phyloP scores from a whole-genome alignment of 2,329 filamentous ascomycete genomes.

The Aspergillus ruber region DNA sequence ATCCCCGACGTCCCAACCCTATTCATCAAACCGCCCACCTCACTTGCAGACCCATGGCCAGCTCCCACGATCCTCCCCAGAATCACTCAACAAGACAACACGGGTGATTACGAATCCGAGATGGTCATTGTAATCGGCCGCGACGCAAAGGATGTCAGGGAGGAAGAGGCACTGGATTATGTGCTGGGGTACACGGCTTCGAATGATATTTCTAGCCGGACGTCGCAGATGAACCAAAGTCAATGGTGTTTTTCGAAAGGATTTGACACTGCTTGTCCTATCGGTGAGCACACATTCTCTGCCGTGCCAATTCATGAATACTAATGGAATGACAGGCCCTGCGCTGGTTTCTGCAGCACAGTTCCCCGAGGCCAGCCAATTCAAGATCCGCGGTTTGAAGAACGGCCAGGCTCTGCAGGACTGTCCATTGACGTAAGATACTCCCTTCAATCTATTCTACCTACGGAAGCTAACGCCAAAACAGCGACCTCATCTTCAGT shows the following conservation, averaged over 20 bases:
- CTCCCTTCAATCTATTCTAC: neutral
- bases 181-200: slow-evolving; percentile 58
- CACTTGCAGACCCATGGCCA: slow-evolving; percentile 50
- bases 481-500: slow-evolving; percentile 50
- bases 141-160: slow-evolving; percentile 49
- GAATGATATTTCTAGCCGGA: slow-evolving; percentile 59
- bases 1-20: slow-evolving; percentile 52
- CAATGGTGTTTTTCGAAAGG: slow-evolving; percentile 57
- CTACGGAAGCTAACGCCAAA: slow-evolving; percentile 5
- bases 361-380: slow-evolving; percentile 26
- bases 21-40: slow-evolving; percentile 53
- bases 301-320: neutral
- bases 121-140: slow-evolving; percentile 52
- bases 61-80: slow-evolving; percentile 49
- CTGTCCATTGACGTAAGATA: slow-evolving; percentile 36
- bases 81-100: slow-evolving; percentile 47
- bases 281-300: slow-evolving; percentile 28
- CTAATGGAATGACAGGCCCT: slow-evolving; percentile 32
- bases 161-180: slow-evolving; percentile 52
- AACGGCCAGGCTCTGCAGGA: slow-evolving; percentile 50
- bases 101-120: slow-evolving; percentile 56
- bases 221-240: slow-evolving; percentile 48
- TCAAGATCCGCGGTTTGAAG: slow-evolving; percentile 33
- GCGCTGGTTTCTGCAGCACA: slow-evolving; percentile 40
- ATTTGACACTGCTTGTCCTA: slow-evolving; percentile 52